Base-by-base conservation (phyloP, 2,329 filamentous ascomycete species). In the Berkeleyomyces basicola region DNA sequence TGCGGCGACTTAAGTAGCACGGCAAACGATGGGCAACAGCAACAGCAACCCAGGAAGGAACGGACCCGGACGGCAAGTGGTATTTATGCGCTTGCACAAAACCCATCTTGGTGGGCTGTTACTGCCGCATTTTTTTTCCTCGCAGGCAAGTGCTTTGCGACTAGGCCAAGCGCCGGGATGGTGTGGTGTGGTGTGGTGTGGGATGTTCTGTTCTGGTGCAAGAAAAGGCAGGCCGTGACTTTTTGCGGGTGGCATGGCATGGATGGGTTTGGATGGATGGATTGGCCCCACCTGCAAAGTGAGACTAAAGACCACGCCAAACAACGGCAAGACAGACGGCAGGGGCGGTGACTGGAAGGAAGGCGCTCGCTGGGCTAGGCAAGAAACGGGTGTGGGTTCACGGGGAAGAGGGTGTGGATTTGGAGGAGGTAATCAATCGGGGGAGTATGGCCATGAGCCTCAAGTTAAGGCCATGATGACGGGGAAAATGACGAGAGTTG, bases 401-500 rank as follows among this genome's bases (percentile, higher is more conserved):
- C 16, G 42, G 44, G 61, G 61, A 46, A 39, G 53, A 49, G 47
- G 23, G 36, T 60, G 64, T 59, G 63, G 49, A 40, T 39, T 51
- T 59, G 33, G 47, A 23, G 23, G 23, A 23, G 23, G 23, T 23
- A 23, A 23, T 23, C 23, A 23, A 23, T 23, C 2, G 23, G 23
- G 23, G 23, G 23, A 23, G 23, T 23, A 23, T 23, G 23, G 23
- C 23, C 23, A 23, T 23, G 23, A 23, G 23, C 23, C 23, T 23
- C 23, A 23, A 23, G 23, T 23, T 23, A 49, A 53, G 43, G 10
- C 57, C 51, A 61, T 61, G 63, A 40, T 7, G 9, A 43, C 44
- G 44, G 36, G n/a, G 11, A 57, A 58, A 53, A 59, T 61, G 63
- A 64, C n/a, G 49, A n/a, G 31, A 14, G 7, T 51, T 16, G 71